These are phyloP conservation scores for Agrostemma githago DNA, from an alignment of 148 eudicot genomes.

Conservation along the genomic window DNA sequence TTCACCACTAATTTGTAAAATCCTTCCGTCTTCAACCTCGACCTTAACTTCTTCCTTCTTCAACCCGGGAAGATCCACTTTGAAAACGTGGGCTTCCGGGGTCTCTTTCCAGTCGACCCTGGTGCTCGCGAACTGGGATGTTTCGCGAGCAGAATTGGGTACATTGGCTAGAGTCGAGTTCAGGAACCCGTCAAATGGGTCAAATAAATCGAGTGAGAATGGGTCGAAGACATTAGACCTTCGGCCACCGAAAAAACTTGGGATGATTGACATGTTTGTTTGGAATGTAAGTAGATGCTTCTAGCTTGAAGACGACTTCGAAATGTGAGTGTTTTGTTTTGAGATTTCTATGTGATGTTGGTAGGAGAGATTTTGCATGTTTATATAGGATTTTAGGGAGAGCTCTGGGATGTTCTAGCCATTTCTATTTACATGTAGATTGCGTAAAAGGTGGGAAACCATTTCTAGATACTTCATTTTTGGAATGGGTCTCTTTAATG, in stretches of 20 bases:
- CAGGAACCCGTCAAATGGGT: slow-evolving; percentile 28
- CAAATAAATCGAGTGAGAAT: slow-evolving; percentile 32
- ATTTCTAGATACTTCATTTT: too few species aligned
- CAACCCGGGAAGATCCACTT: slow-evolving; percentile 47
- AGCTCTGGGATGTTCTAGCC: too few species aligned
- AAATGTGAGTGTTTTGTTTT: too few species aligned
- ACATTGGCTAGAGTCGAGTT: slow-evolving; percentile 23
- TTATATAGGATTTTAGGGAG: too few species aligned
- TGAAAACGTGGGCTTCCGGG: slow-evolving; percentile 45
- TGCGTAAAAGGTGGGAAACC: too few species aligned
- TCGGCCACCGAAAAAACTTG: slow-evolving; percentile 32
- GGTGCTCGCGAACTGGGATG: slow-evolving; percentile 34
- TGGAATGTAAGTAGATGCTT: not conserved
- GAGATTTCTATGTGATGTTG: not conserved
- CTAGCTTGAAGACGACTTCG: not conserved
- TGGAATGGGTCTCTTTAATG: too few species aligned
- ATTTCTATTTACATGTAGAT: too few species aligned
- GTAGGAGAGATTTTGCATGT: too few species aligned
- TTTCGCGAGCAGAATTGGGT: slow-evolving; percentile 28
- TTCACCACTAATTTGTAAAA: slow-evolving; percentile 29
- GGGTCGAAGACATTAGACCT: slow-evolving; percentile 37
- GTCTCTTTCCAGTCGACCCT: slow-evolving; percentile 49
- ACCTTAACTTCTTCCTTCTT: slow-evolving; percentile 54
- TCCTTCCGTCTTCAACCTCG: slow-evolving; percentile 40
- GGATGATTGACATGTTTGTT: slow-evolving; percentile 25